Evolutionary conservation across 1,139 yeast species (phyloP).

Genomic region (Yamadazyma aaseri): DNA sequence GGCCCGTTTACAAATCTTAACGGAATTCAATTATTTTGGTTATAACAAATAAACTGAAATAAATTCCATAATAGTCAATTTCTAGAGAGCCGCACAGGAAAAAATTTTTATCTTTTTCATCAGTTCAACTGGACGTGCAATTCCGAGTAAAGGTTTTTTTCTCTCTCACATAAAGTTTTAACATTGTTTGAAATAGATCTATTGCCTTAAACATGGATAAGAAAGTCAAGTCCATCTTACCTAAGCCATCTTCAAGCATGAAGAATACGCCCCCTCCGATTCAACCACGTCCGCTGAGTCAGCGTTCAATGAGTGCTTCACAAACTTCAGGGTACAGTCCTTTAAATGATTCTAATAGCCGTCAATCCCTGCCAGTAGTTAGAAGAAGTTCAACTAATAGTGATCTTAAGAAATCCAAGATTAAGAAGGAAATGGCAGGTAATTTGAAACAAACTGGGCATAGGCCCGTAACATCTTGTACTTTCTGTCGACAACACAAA

Average conservation of each 20-base stretch:
- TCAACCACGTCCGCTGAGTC: slow-evolving; percentile 6
- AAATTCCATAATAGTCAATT: slow-evolving; percentile 1
- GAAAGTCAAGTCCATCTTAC: slow-evolving; percentile 31
- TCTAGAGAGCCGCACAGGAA: slow-evolving; percentile 12
- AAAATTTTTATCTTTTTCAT: slow-evolving; percentile 36
- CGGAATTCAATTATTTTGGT: too few species aligned
- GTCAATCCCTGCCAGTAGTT: slow-evolving; percentile 11
- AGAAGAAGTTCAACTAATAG: slow-evolving; percentile 6
- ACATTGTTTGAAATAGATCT: background rate
- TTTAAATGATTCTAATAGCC: slow-evolving; percentile 5
- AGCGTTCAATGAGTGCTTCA: slow-evolving; percentile 4
- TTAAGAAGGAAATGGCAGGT: slow-evolving; percentile 6
- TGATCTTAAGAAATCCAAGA: slow-evolving; percentile 13
- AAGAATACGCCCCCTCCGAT: slow-evolving; percentile 12
- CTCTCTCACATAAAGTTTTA: background rate
- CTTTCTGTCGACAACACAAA: slow-evolving; percentile 93
- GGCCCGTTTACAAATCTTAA: too few species aligned
- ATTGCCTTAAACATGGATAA: slow-evolving; percentile 28
- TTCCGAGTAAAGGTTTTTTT: slow-evolving; percentile 9
- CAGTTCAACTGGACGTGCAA: slow-evolving; percentile 20
- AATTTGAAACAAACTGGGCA: slow-evolving; percentile 45
- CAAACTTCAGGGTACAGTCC: slow-evolving; percentile 5
- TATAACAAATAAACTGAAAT: too few species aligned
- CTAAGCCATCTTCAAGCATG: slow-evolving; percentile 21
- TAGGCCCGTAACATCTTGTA: slow-evolving; percentile 89